Evolutionary conservation across 2,329 filamentous ascomycete genomes (phyloP), one percentile per base, ranked within the genome.

Genomic region (Alternaria novae-zelandiae): DNA sequence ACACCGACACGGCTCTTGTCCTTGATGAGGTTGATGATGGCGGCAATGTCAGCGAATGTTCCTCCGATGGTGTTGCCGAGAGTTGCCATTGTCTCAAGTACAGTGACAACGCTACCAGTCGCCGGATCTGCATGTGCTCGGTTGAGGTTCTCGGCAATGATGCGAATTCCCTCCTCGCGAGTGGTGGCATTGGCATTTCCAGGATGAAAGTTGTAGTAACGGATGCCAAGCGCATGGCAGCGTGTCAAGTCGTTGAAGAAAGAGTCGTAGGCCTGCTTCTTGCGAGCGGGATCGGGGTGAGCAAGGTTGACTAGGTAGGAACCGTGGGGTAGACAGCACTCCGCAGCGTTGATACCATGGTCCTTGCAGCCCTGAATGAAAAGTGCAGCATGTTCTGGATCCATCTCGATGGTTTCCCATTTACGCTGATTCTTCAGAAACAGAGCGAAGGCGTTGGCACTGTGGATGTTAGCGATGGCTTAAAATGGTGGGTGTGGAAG

Each of bases 401-500:
- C 85, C 5, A 99, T 85, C 1, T 92, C 87, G 9, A 94, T 93
- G 73, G 91, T 96, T 26, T 88, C 86, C 96, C 96, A 99, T 83
- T 97, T 98, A 59, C 94, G 90, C 80, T 99, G 96, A 0, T 93
- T 97, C 79, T 98, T 98, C 71, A 99, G 86, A 82, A 99, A 99
- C 20, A 98, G 85, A 5, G 96, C 96, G 72, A 98, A 97, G 10
- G 94, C 89, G 78, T 98, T 99, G 66, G 91, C 94, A 57, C 94
- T 83, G 72, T 6, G 70, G 28, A 64, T 54, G 67, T 83, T 73
- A 71, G 70, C 51, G 21, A 26, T 7, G n/a, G 15, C n/a, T 41
- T 9, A 11, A 53, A 15, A n/a, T n/a, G 15, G 9, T 53, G 3
- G 12, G 3, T 11, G 49, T 25, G 30, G 41, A 20, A 41, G 30